Evolutionary conservation across 2,329 filamentous ascomycete species (phyloP).

Genomic region (Pochonia chlamydosporia): DNA sequence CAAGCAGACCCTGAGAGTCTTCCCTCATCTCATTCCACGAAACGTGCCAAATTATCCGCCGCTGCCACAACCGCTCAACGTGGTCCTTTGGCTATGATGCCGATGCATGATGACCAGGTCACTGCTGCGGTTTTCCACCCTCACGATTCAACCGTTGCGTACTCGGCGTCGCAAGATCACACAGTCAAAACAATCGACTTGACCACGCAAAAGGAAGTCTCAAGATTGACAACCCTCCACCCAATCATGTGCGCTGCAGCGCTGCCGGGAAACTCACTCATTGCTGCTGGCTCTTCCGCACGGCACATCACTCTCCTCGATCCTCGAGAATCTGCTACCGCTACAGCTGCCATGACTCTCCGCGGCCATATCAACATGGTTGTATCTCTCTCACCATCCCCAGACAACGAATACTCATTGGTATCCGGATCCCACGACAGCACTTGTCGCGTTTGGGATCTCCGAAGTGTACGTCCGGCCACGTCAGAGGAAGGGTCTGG

Average conservation of each 20-base stretch:
- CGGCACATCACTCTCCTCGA: constrained; percentile 91
- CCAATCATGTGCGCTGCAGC: constrained; percentile 75
- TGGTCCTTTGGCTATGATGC: constrained; percentile 70
- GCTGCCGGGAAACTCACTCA: constrained; percentile 57
- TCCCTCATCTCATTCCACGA: constrained; percentile 61
- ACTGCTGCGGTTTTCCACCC: constrained; percentile 81
- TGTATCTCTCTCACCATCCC: constrained; percentile 41
- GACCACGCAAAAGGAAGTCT: constrained; percentile 71
- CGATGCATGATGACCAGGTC: constrained; percentile 66
- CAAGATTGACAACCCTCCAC: constrained; percentile 77
- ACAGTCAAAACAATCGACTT: constrained; percentile 87
- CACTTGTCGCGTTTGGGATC: constrained; percentile 90
- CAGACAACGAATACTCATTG: constrained; percentile 71
- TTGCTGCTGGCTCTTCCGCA: constrained; percentile 73
- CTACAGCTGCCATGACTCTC: constrained; percentile 82
- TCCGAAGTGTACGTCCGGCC: constrained; percentile 61
- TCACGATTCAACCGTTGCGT: constrained; percentile 78
- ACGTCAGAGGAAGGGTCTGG: constrained; percentile 55
- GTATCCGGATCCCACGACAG: constrained; percentile 90
- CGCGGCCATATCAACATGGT: constrained; percentile 79
- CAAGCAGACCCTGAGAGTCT: constrained; percentile 65
- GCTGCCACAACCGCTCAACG: constrained; percentile 55
- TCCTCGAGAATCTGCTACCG: constrained; percentile 69
- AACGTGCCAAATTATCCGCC: constrained; percentile 64
- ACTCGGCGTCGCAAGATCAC: constrained; percentile 89